Conservation (phyloP, 2,329 filamentous ascomycete species). For the Neophaeococcomyces aloes region DNA sequence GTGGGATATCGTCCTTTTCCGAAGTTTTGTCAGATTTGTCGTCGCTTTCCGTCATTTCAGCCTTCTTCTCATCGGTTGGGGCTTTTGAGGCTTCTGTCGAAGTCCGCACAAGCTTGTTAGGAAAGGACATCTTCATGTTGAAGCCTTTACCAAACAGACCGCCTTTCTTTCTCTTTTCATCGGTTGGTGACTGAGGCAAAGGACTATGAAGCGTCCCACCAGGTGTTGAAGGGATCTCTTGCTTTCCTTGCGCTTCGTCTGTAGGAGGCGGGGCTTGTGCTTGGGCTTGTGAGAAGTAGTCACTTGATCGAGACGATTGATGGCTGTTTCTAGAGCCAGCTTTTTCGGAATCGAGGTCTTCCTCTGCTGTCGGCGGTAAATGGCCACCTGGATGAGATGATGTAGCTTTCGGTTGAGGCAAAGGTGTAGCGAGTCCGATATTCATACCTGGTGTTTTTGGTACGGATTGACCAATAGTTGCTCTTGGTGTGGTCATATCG, state of each 20-base stretch:
- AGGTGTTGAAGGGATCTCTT: conserved; percentile 40
- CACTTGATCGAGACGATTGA: conserved; percentile 25
- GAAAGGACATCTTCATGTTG: conserved; percentile 50
- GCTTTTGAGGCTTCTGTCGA: conserved; percentile 52
- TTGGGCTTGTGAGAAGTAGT: conserved; percentile 57
- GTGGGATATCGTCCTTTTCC: conserved; percentile 39
- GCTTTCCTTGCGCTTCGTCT: conserved; percentile 20
- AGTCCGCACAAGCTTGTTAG: conserved; percentile 69
- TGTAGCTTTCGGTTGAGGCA: conserved; percentile 26
- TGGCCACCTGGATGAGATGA: conserved; percentile 21
- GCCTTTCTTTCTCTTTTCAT: conserved; percentile 51
- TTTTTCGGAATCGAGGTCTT: conserved; percentile 19
- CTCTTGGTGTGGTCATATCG: conserved; percentile 46
- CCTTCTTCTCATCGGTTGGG: conserved; percentile 58
- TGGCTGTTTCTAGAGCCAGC: conserved; percentile 3
- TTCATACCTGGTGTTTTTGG: conserved; percentile 64
- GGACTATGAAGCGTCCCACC: conserved; percentile 36
- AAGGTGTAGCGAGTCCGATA: conserved; percentile 67
- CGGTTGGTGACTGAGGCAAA: conserved; percentile 40
- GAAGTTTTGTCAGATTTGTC: conserved; percentile 48
- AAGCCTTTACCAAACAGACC: conserved; percentile 76
- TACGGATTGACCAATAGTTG: conserved; percentile 50
- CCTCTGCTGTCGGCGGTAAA: conserved; percentile 26
- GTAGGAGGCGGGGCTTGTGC: conserved; percentile 39
- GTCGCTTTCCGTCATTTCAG: conserved; percentile 46